These are phyloP conservation scores for Saccharomycopsis malanga DNA, from an alignment of 805 yeast species.

Conservation along the genomic window DNA sequence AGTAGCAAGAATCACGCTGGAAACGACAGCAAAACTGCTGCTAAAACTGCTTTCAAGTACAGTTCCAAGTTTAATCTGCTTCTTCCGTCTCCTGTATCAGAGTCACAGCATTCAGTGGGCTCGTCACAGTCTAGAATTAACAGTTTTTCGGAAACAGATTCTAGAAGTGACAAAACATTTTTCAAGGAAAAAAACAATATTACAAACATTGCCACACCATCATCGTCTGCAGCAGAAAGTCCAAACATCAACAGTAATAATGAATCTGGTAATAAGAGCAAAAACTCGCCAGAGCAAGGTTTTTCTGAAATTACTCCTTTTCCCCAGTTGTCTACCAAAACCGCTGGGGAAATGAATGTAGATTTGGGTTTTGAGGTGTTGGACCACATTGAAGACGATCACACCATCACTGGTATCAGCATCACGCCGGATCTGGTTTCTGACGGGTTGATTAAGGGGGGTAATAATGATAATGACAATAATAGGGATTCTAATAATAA, in stretches of 20 bases:
- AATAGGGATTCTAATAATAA: neutral
- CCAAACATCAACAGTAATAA: constrained; percentile 5
- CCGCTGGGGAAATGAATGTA: constrained; percentile 3
- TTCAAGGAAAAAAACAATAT: neutral
- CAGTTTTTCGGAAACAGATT: neutral
- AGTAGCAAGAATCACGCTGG: neutral
- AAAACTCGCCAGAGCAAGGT: neutral
- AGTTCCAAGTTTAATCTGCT: neutral
- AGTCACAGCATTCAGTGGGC: neutral
- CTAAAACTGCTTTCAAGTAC: neutral
- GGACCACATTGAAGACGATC: neutral
- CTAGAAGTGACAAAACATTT: neutral
- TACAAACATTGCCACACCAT: constrained; percentile 7
- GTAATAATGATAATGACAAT: neutral
- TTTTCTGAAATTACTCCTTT: neutral
- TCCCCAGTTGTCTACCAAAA: neutral
- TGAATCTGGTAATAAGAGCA: neutral
- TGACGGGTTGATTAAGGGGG: too few relatives aligned
- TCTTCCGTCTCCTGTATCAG: neutral
- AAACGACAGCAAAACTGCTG: neutral
- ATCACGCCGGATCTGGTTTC: too few relatives aligned
- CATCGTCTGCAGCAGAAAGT: constrained; percentile 15
- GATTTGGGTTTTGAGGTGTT: constrained; percentile 18
- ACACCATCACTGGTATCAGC: neutral
- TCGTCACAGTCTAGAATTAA: neutral